Percentiles rank a stretch among this genome's conserved stretches.
Conservation (phyloP, 2,329 filamentous ascomycete species). For the Aspergillus latus region DNA sequence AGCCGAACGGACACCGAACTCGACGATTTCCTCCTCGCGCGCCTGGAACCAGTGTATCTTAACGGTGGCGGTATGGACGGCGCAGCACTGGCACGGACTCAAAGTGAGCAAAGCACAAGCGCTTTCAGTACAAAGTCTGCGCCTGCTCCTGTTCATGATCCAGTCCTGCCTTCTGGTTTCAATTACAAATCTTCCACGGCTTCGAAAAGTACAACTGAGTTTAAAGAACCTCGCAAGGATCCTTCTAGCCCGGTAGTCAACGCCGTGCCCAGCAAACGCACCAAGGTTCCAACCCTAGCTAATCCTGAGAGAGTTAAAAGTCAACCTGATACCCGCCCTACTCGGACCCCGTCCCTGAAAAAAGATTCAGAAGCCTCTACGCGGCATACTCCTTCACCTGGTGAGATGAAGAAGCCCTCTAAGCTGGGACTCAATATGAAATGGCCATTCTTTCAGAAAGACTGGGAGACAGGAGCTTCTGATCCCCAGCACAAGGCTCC, state of each 20-base stretch:
- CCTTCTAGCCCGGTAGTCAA: conserved; percentile 4
- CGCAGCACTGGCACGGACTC: conserved; percentile 35
- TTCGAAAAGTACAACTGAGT: conserved; percentile 19
- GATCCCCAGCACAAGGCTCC: conserved; percentile 22
- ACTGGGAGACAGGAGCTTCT: conserved; percentile 28
- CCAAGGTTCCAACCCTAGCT: not conserved
- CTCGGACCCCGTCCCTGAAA: not conserved
- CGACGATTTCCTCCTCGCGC: conserved; percentile 50
- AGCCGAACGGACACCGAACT: conserved; percentile 45
- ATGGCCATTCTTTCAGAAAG: conserved; percentile 62
- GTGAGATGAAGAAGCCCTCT: conserved; percentile 24
- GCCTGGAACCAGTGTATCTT: conserved; percentile 51
- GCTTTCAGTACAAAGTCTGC: conserved; percentile 33
- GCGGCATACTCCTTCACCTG: not conserved
- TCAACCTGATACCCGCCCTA: not conserved
- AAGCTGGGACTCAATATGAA: conserved; percentile 38
- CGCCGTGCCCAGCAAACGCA: not conserved
- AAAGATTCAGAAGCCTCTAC: not conserved
- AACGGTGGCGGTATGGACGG: conserved; percentile 44
- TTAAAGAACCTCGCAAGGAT: conserved; percentile 6
- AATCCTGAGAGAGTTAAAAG: not conserved
- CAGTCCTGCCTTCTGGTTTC: conserved; percentile 29
- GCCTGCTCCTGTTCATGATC: conserved; percentile 23
- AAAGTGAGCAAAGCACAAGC: conserved; percentile 43
- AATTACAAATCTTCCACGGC: conserved; percentile 37